These are phyloP conservation scores for Brassica carinata DNA, from an alignment of 345 rosid species.

Conservation along the genomic window DNA sequence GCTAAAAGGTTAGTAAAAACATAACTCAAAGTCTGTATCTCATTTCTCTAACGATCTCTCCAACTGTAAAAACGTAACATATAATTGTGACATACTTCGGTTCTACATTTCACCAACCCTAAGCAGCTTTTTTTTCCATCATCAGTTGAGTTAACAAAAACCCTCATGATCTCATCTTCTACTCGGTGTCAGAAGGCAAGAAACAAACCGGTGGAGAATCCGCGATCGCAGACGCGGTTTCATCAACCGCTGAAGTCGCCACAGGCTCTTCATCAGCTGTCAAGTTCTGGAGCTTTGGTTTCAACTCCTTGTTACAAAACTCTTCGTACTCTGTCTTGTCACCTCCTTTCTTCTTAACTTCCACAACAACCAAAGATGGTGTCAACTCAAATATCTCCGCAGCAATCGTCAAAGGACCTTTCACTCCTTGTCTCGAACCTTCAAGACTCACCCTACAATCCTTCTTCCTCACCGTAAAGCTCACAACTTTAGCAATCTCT, in stretches of 20 bases:
- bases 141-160: background rate
- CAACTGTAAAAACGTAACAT: background rate
- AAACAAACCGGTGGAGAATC: constrained; percentile 1
- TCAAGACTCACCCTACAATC: background rate
- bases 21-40: background rate
- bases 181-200: background rate
- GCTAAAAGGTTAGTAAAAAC: background rate
- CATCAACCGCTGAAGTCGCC: background rate
- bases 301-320: background rate
- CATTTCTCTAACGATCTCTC: background rate
- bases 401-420: background rate
- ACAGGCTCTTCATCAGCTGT: background rate
- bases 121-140: background rate
- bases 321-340: background rate
- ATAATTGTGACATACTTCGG: background rate
- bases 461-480: background rate
- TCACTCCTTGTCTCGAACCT: background rate
- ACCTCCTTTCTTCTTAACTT: background rate
- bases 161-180: constrained; percentile 1
- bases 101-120: constrained; percentile 1
- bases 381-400: background rate
- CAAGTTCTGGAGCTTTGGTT: background rate
- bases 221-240: background rate
- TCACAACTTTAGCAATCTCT: background rate
- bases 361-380: background rate